Conservation (phyloP, 2,329 filamentous ascomycete species). For the Rutstroemia sp. region DNA sequence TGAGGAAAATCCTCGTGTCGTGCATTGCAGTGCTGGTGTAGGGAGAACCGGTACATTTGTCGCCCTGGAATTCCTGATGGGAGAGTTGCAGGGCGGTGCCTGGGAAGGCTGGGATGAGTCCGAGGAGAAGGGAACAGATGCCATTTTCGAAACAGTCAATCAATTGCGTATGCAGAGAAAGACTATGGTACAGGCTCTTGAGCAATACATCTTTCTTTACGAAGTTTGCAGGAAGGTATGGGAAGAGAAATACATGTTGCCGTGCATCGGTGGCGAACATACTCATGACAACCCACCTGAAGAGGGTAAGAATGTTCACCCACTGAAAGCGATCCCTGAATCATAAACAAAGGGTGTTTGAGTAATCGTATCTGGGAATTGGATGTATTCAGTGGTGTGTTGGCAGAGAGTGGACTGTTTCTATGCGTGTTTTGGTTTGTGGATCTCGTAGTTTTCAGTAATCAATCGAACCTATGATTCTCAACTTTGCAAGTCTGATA, state of each 20-base stretch:
- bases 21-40: slow-evolving; percentile 87
- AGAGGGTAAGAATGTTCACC: slow-evolving; percentile 4
- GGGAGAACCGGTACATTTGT: slow-evolving; percentile 95
- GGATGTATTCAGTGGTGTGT: not conserved
- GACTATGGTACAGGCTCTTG: slow-evolving; percentile 89
- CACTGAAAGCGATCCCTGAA: not conserved
- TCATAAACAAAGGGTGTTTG: not conserved
- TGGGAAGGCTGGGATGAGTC: slow-evolving; percentile 27
- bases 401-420: not conserved
- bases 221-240: slow-evolving; percentile 71
- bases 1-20: slow-evolving; percentile 64
- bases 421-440: not conserved
- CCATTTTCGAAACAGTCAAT: slow-evolving; percentile 74
- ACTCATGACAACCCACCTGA: slow-evolving; percentile 13
- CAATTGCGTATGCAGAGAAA: slow-evolving; percentile 76
- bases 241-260: slow-evolving; percentile 50
- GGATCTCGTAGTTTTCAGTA: not conserved
- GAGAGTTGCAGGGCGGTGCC: slow-evolving; percentile 70
- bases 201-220: slow-evolving; percentile 84
- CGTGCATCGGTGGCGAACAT: slow-evolving; percentile 23
- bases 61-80: slow-evolving; percentile 82
- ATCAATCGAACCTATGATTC: not conserved
- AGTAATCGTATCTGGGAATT: not conserved
- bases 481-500: not conserved
- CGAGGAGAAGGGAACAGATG: slow-evolving; percentile 45